A percentile compares a stretch with the other conserved stretches of the same genome.
These are phyloP conservation scores for Stachybotrys elegans DNA, from an alignment of 2,329 filamentous ascomycete species.

Conservation along the genomic window DNA sequence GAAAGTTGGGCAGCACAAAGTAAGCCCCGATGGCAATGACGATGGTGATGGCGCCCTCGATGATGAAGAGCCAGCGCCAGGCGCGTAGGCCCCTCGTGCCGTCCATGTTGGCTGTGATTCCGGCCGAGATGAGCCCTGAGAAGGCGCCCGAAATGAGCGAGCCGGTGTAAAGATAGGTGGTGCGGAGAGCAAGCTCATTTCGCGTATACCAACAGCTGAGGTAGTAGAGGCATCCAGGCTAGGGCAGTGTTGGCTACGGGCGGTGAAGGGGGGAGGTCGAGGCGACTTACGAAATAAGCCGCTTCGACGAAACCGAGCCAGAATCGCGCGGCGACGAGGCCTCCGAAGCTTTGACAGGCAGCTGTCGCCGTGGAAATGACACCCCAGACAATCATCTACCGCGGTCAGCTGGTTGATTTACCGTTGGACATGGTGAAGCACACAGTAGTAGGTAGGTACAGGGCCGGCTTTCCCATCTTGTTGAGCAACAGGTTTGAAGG, in stretches of 20 bases:
- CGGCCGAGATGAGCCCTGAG: constrained; percentile 59
- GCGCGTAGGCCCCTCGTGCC: constrained; percentile 52
- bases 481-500: constrained; percentile 48
- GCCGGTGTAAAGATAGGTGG: constrained; percentile 62
- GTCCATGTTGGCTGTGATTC: constrained; percentile 63
- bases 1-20: constrained; percentile 45
- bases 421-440: background rate
- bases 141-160: constrained; percentile 68
- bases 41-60: constrained; percentile 63
- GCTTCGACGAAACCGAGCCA: constrained; percentile 33
- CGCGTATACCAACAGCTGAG: constrained; percentile 65
- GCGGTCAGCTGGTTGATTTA: background rate
- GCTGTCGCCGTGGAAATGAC: constrained; percentile 37
- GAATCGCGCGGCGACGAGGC: constrained; percentile 30
- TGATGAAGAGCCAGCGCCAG: constrained; percentile 53
- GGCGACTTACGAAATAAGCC: constrained; percentile 34
- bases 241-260: background rate
- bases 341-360: constrained; percentile 23
- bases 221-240: constrained; percentile 58
- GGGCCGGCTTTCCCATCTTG: constrained; percentile 42
- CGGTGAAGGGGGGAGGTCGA: background rate
- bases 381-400: constrained; percentile 44
- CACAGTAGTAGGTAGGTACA: constrained; percentile 41
- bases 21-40: constrained; percentile 51
- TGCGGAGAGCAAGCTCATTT: constrained; percentile 61